These are phyloP conservation scores for Aphanomyces stellatus DNA, from an alignment of 352 stramenopile genomes.

Conservation along the genomic window DNA sequence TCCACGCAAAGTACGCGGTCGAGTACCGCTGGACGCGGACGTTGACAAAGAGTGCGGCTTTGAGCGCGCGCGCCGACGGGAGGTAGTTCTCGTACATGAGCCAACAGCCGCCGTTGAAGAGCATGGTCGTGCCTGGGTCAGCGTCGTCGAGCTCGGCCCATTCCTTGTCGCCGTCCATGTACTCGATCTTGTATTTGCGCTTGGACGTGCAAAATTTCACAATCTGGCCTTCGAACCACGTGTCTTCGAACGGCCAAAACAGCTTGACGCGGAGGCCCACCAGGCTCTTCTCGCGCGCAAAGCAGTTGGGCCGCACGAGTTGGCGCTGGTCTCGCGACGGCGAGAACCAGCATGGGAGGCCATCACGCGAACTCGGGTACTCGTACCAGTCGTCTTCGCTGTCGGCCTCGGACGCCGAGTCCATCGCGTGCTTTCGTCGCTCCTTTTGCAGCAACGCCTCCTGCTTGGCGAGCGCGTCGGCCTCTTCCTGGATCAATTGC, in stretches of 20 bases:
- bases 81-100: conserved; percentile 63
- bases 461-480: conserved; percentile 34
- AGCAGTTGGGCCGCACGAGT: conserved; percentile 62
- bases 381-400: conserved; percentile 74
- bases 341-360: conserved; percentile 73
- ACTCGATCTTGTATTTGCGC: conserved; percentile 58
- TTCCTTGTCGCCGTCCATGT: conserved; percentile 71
- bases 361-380: conserved; percentile 50
- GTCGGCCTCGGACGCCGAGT: conserved; percentile 65
- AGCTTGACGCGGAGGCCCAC: conserved; percentile 56
- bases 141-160: conserved; percentile 38
- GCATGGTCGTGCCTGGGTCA: conserved; percentile 41
- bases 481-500: conserved; percentile 41
- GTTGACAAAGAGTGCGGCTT: conserved; percentile 43
- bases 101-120: conserved; percentile 64
- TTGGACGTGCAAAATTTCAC: conserved; percentile 47
- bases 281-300: conserved; percentile 38
- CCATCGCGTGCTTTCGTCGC: conserved; percentile 32
- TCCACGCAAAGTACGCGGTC: conserved; percentile 36
- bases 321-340: conserved; percentile 47
- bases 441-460: conserved; percentile 41
- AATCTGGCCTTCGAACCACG: conserved; percentile 59
- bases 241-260: conserved; percentile 63
- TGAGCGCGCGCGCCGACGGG: conserved; percentile 35
- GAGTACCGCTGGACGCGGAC: conserved; percentile 50